Base-by-base conservation (phyloP, 139 green algal genomes). In the Mychonastes homosphaera region DNA sequence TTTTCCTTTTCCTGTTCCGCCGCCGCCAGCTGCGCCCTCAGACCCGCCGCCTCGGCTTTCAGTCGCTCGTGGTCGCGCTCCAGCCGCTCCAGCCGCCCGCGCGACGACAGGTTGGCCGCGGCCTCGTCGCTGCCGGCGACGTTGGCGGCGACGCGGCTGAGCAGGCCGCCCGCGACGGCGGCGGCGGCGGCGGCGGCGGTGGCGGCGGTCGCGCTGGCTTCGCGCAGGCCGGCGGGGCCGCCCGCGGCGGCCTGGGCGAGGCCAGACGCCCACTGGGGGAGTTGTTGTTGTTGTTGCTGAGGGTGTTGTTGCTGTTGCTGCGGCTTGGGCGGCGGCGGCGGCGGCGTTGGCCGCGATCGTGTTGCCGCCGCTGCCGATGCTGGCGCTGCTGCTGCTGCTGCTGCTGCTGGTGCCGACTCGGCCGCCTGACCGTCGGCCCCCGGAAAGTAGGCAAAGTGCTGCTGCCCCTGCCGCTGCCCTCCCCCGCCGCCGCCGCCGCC, bases 101-200 rank as follows among this genome's bases (percentile, higher is more conserved):
- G 38, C 16, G 38, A 13, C 38, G 16, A 44, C 38, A 44, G 15
- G 15, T 13, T 44, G 38, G 15, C 16, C 38, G 32, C 1, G 16
- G 54, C 56, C 56, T 63, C 56, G 6, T 65, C 58, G 23, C 47
- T 28, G 29, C 58, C 58, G 19, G 58, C 29, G 19, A 65, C 58
- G 23, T 58, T 65, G 23, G 58, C 58, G 16, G 58, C 58, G 13
- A 65, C 36, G n/a, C n/a, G n/a, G n/a, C n/a, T n/a, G n/a, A n/a
- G n/a, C n/a, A n/a, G n/a, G n/a, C n/a, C n/a, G n/a, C n/a, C n/a
- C n/a, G 16, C 46, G 27, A 53, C 46, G 46, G 15, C n/a, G 46
- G 46, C 46, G 33, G 47, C 47, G 9, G 43, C 24, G 38, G 43
- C 54, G 50, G 54, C 38, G 52, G 55, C 41, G 52, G 35, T n/a